phyloP scores from a whole-genome alignment of 2,329 filamentous ascomycete species.

The Neophaeococcomyces mojaviensis region DNA sequence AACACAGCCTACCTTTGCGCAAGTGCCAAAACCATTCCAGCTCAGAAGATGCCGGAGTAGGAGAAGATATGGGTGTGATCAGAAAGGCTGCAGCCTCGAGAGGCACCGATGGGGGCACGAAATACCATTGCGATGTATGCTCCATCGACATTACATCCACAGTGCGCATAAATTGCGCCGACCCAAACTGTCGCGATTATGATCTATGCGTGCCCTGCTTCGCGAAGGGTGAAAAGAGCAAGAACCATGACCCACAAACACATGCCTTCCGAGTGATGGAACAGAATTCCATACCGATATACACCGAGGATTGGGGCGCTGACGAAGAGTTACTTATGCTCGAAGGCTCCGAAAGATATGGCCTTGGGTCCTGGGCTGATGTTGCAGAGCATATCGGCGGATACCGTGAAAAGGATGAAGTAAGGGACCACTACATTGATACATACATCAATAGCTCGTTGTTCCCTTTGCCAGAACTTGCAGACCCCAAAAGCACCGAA shows the following conservation, averaged over 20 bases:
- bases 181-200: conserved; percentile 78
- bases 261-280: conserved; percentile 93
- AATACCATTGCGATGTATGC: conserved; percentile 96
- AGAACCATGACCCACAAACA: conserved; percentile 75
- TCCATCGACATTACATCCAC: conserved; percentile 95
- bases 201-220: conserved; percentile 97
- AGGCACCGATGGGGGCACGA: conserved; percentile 79
- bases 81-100: conserved; percentile 86
- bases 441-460: conserved; percentile 76
- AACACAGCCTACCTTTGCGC: too few relatives aligned
- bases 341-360: conserved; percentile 93
- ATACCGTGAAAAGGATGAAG: conserved; percentile 89
- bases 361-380: conserved; percentile 92
- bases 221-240: conserved; percentile 68
- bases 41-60: conserved; percentile 28
- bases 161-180: conserved; percentile 88
- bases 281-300: conserved; percentile 96
- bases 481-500: conserved; percentile 71
- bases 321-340: conserved; percentile 91
- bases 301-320: conserved; percentile 88
- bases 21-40: neutral
- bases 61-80: conserved; percentile 73
- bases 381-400: conserved; percentile 97
- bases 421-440: conserved; percentile 84
- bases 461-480: conserved; percentile 81